Base-by-base conservation (phyloP, 495 filamentous ascomycete species). In the Geoglossum glabrum region DNA sequence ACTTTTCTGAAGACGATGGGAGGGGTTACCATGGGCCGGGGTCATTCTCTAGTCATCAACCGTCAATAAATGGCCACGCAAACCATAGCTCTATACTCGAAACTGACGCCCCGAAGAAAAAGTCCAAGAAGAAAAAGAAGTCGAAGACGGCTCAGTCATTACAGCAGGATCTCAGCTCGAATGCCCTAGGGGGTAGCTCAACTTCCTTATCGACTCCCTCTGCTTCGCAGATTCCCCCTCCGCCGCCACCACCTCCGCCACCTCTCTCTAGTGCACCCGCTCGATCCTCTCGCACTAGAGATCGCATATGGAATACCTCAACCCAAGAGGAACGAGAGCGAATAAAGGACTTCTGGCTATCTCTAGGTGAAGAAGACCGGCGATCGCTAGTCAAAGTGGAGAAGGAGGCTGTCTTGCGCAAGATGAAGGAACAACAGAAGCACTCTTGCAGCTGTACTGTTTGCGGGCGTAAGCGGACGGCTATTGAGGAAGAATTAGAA, bases 391-490 rank as follows among this genome's bases (percentile, higher is more conserved):
- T 99, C 61, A 95, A 95, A 68, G 89, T 99, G 11, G 92, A 99
- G 71, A 99, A 99, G 67, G 89, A 97, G 71, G 92, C 93, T 6
- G 92, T 99, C 0, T 70, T 99, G 55, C 86, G 86, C 62, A 99
- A 99, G 72, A 99, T 99, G 92, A 98, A 99, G 72, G 93, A 99
- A 68, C 92, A 99, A 70, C 92, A 99, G 68, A 97, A 96, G 70
- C 92, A 97, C 66, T 97, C 92, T 3, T 99, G 92, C 71, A 95
- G 89, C 65, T 99, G 92, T 64, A 94, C 86, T 6, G 90, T 97
- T 40, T 99, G 92, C 72, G 92, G 92, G 54, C 80, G 92, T 61
- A 99, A 97, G 70, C 80, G 92, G 49, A 95, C 86, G 8, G 92
- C 92, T 9, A 99, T 99, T 64, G 92, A 99, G 69, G 92, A 99